Conservation (phyloP, 2,329 filamentous ascomycete species). For the Didymella keratinophila region DNA sequence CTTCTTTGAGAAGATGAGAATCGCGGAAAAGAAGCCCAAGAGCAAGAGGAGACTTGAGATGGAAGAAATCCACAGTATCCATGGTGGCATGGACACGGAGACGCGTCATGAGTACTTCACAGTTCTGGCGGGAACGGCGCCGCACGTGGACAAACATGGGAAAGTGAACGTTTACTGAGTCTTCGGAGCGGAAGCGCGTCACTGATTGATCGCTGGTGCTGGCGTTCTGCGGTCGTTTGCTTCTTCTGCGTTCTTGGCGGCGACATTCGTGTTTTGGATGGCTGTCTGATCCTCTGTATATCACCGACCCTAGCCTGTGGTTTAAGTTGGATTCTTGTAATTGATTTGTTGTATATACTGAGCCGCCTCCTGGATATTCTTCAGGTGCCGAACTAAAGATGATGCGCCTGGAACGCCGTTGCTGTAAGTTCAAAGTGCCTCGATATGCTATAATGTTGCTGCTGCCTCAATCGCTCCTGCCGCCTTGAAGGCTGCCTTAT, state of each 20-base stretch:
- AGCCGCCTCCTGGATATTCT: too few species aligned
- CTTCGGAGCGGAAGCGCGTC: too few species aligned
- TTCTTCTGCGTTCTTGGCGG: too few species aligned
- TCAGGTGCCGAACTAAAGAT: not conserved
- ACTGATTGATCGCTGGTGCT: too few species aligned
- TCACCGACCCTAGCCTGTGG: not conserved
- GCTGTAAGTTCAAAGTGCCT: slow-evolving; percentile 6
- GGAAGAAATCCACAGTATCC: not conserved
- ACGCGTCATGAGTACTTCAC: not conserved
- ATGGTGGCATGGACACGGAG: not conserved
- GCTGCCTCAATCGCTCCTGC: slow-evolving; percentile 58
- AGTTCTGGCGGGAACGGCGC: not conserved
- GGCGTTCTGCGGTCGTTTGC: not conserved
- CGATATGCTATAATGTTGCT: slow-evolving; percentile 47
- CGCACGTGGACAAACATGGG: not conserved
- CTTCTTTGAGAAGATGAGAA: not conserved
- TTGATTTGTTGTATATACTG: not conserved
- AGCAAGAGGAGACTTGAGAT: not conserved
- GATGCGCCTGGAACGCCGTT: slow-evolving; percentile 19
- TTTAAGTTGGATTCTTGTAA: too few species aligned
- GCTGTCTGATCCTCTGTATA: not conserved
- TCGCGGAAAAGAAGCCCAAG: not conserved
- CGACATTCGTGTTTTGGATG: not conserved
- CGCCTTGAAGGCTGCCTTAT: slow-evolving; percentile 55
- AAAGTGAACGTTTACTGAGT: not conserved